Conservation (phyloP, 495 filamentous ascomycete genomes). For the Lasiosphaeria hispida region DNA sequence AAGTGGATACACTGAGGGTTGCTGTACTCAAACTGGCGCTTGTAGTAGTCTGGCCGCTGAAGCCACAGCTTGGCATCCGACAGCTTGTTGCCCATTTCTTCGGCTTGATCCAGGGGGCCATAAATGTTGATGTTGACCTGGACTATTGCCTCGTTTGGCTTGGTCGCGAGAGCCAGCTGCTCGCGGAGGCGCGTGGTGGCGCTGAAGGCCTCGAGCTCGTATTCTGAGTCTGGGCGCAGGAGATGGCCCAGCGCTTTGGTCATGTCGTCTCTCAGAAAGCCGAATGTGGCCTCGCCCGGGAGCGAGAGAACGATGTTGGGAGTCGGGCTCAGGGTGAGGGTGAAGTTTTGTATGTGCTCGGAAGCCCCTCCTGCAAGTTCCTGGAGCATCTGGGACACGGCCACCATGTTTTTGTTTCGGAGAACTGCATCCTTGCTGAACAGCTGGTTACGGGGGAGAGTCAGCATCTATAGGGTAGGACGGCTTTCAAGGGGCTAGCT, state of each 20-base stretch:
- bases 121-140: slow-evolving; percentile 39
- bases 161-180: slow-evolving; percentile 19
- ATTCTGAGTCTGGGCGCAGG: slow-evolving; percentile 1
- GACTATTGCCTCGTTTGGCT: slow-evolving; percentile 23
- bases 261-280: slow-evolving; percentile 17
- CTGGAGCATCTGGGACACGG: slow-evolving; percentile 11
- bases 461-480: too few species aligned
- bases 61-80: slow-evolving; percentile 34
- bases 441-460: slow-evolving; percentile 12
- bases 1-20: slow-evolving; percentile 37
- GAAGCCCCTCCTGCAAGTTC: neutral
- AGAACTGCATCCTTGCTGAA: slow-evolving; percentile 19
- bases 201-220: slow-evolving; percentile 24
- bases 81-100: slow-evolving; percentile 26
- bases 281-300: slow-evolving; percentile 21
- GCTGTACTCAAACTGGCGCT: slow-evolving; percentile 19
- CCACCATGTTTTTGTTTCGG: slow-evolving; percentile 18
- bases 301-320: slow-evolving; percentile 21
- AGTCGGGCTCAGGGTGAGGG: slow-evolving; percentile 7
- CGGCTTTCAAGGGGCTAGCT: neutral
- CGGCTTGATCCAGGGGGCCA: slow-evolving; percentile 20
- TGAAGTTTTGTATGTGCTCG: slow-evolving; percentile 22
- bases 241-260: slow-evolving; percentile 16
- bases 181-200: slow-evolving; percentile 17
- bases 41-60: slow-evolving; percentile 29